These are phyloP conservation scores for Macrolepiota dolichaula DNA, from an alignment of 768 basidiomycete species.

Conservation along the genomic window DNA sequence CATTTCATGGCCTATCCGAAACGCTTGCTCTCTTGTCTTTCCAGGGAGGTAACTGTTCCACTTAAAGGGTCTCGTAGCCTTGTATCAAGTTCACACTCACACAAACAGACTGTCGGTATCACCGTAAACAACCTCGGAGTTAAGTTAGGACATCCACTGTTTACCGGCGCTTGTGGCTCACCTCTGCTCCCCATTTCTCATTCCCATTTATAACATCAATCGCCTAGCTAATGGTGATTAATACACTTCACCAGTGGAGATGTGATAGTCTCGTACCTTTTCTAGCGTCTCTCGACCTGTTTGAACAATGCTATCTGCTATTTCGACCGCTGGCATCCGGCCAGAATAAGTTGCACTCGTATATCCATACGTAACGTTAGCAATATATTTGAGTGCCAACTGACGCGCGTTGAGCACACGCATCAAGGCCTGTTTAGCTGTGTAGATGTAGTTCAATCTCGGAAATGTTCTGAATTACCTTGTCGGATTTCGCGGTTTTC, in stretches of 20 bases:
- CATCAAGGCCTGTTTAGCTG: constrained; percentile 53
- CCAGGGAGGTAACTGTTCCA: constrained; percentile 67
- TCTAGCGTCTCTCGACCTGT: constrained; percentile 94
- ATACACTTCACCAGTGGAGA: neutral
- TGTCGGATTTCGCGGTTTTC: constrained; percentile 76
- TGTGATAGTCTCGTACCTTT: constrained; percentile 49
- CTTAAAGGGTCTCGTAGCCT: neutral
- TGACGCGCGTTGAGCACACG: constrained; percentile 88
- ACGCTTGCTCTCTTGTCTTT: constrained; percentile 90
- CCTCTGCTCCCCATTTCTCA: constrained; percentile 81
- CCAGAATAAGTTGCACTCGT: constrained; percentile 94
- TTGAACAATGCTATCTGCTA: constrained; percentile 97
- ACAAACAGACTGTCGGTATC: constrained; percentile 97
- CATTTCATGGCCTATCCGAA: constrained; percentile 90
- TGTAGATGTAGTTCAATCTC: neutral
- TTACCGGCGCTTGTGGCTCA: constrained; percentile 9
- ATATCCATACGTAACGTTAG: constrained; percentile 95
- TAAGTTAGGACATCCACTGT: neutral
- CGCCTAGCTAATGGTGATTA: constrained; percentile 49
- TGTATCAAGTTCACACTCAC: constrained; percentile 23
- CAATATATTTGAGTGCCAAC: constrained; percentile 89
- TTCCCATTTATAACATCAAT: constrained; percentile 74
- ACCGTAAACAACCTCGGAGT: constrained; percentile 79
- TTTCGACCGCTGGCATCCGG: constrained; percentile 97
- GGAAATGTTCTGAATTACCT: constrained; percentile 41